Base-by-base conservation (phyloP, 257 asterid genomes). In the Coffea canephora region DNA sequence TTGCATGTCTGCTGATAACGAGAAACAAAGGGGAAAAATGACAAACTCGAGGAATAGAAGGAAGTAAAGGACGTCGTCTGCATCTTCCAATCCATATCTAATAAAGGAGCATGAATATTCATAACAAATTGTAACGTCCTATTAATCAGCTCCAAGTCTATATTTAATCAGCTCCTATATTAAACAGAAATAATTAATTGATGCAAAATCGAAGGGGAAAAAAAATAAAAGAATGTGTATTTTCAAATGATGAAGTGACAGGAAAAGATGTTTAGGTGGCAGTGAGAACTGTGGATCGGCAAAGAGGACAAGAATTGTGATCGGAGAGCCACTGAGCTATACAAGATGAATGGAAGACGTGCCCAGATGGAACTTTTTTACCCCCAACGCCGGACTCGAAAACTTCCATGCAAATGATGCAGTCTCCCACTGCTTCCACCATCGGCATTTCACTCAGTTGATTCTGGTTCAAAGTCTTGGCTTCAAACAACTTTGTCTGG, bases 281-380 rank as follows among this genome's bases (percentile, higher is more conserved):
- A 25, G 71, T 27, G 8, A 57, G 74, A 12, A 80, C 66, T 0
- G 12, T 5, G 61, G 27, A 76, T n/a, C 84, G 80, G 77, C 84
- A 81, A 8, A 81, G 73, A 31, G 84, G 81, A 2, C 84, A 81
- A 23, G 81, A 81, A 57, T 81, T 76, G 34, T 77, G 84, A 31
- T 15, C 77, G n/a, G 78, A 81, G 4, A 81, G 59, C 84, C 84
- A 81, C 19, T 21, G 12, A 4, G 36, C 27, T 46, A 81, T 76
- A 49, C 84, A 81, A 45, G 27, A 2, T 50, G 43, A 25, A 50
- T 81, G 80, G 70, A 74, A 80, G 43, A 73, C 36, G 52, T 80
- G 83, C 16, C 83, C 78, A 16, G 79, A 80, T 7, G 76, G 83
- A 4, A 74, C 76, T 74, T 80, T 76, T 70, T 80, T 74, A 3